Evolutionary conservation across 306 rosid species (phyloP).

Genomic region (Quillaja saponaria): DNA sequence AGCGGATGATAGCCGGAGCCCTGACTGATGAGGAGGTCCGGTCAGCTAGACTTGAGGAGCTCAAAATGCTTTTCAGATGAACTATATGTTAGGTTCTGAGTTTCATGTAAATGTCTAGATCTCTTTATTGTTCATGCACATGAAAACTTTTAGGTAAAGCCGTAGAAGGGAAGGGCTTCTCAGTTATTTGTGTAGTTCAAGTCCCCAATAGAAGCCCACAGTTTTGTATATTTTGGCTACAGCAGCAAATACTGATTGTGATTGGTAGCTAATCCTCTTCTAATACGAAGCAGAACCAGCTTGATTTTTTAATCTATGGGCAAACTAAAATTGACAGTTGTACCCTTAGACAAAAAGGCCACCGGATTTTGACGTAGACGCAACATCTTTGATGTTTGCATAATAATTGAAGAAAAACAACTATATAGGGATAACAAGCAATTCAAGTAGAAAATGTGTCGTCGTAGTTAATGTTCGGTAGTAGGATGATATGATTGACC

Average conservation of each 20-base stretch:
- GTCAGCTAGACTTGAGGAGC: slow-evolving; percentile 68
- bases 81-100: background rate
- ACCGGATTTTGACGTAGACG: background rate
- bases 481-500: slow-evolving; percentile 27
- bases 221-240: slow-evolving; percentile 18
- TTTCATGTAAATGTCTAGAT: background rate
- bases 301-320: too few relatives aligned
- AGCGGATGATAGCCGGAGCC: slow-evolving; percentile 77
- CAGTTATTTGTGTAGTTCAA: slow-evolving; percentile 14
- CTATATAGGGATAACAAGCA: background rate
- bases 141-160: background rate
- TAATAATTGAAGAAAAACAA: background rate
- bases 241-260: too few relatives aligned
- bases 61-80: slow-evolving; percentile 75
- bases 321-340: too few relatives aligned
- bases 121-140: slow-evolving; percentile 14
- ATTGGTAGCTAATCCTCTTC: too few relatives aligned
- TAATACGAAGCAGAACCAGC: too few relatives aligned
- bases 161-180: slow-evolving; percentile 1
- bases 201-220: background rate
- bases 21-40: slow-evolving; percentile 76
- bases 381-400: background rate
- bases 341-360: background rate
- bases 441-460: slow-evolving; percentile 28
- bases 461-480: background rate